Conservation (phyloP, 2,329 filamentous ascomycete species). For the Aspergillus calidoustus region DNA sequence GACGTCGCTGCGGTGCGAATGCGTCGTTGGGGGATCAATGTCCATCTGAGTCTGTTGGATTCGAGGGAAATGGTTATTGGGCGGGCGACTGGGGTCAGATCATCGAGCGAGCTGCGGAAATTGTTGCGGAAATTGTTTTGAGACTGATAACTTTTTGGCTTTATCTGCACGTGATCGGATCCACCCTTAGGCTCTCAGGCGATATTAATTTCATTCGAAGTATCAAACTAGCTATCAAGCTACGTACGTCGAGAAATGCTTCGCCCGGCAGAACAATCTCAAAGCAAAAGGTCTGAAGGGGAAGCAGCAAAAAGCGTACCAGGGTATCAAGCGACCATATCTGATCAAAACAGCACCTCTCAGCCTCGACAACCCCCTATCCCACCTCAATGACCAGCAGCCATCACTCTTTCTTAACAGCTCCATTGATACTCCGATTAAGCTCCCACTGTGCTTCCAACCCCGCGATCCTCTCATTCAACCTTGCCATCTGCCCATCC, state of each 20-base stretch:
- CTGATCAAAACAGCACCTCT: conserved; percentile 5
- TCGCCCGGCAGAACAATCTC: background rate
- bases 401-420: conserved; percentile 34
- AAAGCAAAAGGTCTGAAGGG: background rate
- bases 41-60: conserved; percentile 22
- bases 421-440: conserved; percentile 52
- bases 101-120: background rate
- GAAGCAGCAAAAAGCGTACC: conserved; percentile 1
- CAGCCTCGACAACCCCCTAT: conserved; percentile 15
- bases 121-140: background rate
- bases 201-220: background rate
- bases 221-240: background rate
- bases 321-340: conserved; percentile 13
- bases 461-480: conserved; percentile 67
- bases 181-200: background rate
- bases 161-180: conserved; percentile 26
- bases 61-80: background rate
- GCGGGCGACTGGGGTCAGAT: background rate
- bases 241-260: background rate
- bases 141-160: conserved; percentile 2
- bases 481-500: conserved; percentile 66
- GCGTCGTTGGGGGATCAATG: conserved; percentile 14
- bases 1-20: conserved; percentile 32
- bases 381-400: conserved; percentile 1
- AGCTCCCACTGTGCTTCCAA: conserved; percentile 62